phyloP scores from a whole-genome alignment of 176 grass and related monocot species.

The Cocos nucifera region DNA sequence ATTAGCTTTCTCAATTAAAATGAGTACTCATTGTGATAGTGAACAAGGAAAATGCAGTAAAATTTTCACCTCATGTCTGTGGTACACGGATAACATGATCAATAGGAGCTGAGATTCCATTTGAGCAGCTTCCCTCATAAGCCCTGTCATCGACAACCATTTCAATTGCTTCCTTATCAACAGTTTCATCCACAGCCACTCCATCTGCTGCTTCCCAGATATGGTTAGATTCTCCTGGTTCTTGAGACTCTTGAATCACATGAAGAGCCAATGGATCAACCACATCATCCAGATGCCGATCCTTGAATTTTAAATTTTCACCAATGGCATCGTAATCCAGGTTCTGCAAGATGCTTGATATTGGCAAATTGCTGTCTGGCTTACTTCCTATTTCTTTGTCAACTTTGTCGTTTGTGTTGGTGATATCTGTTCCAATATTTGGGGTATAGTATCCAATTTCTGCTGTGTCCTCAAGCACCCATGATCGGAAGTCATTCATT shows the following conservation, averaged over 20 bases:
- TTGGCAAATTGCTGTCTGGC: slow-evolving; percentile 26
- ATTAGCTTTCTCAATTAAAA: no score
- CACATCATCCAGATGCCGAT: background rate
- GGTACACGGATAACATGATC: background rate
- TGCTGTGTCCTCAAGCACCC: slow-evolving; percentile 29
- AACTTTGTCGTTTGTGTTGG: slow-evolving; percentile 29
- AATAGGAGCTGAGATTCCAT: slow-evolving; percentile 7
- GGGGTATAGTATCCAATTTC: slow-evolving; percentile 44
- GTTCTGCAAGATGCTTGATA: slow-evolving; percentile 52
- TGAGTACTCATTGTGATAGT: no score
- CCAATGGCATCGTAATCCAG: slow-evolving; percentile 56
- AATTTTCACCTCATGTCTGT: slow-evolving; percentile 9
- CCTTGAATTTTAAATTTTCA: slow-evolving; percentile 23
- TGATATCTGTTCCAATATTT: slow-evolving; percentile 31
- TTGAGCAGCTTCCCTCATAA: slow-evolving; percentile 13
- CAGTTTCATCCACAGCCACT: slow-evolving; percentile 8
- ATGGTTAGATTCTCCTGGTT: slow-evolving; percentile 16
- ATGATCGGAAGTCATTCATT: slow-evolving; percentile 43
- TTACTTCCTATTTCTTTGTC: slow-evolving; percentile 25
- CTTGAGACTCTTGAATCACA: background rate
- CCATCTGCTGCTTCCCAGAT: slow-evolving; percentile 10
- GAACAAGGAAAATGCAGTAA: no score
- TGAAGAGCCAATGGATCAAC: slow-evolving; percentile 13
- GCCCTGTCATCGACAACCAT: slow-evolving; percentile 11
- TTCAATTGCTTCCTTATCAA: background rate